Conservation (phyloP, 805 yeast species). For the Metschnikowia cubensis region DNA sequence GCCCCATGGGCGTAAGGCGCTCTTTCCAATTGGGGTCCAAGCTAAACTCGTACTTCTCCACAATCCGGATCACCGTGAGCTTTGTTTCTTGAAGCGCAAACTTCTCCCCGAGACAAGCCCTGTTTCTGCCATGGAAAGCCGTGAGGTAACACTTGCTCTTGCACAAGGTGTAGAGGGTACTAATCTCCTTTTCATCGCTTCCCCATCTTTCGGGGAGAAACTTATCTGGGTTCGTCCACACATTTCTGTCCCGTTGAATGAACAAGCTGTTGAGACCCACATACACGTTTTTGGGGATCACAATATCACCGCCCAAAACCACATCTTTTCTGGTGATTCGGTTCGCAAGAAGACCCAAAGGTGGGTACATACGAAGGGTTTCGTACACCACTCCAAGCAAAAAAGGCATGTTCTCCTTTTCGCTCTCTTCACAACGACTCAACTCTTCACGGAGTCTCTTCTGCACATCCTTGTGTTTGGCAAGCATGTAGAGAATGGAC, state of each 20-base stretch:
- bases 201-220: constrained; percentile 57
- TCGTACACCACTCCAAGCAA: constrained; percentile 41
- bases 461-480: constrained; percentile 39
- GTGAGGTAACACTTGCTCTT: constrained; percentile 46
- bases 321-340: constrained; percentile 39
- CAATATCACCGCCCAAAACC: constrained; percentile 38
- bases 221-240: constrained; percentile 43
- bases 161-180: constrained; percentile 36
- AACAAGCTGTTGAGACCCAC: constrained; percentile 55
- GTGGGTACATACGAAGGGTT: constrained; percentile 50
- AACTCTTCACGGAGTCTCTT: constrained; percentile 22
- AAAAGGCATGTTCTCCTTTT: constrained; percentile 16
- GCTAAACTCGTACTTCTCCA: constrained; percentile 32
- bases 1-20: constrained; percentile 55
- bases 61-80: constrained; percentile 33
- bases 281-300: constrained; percentile 47
- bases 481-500: constrained; percentile 44
- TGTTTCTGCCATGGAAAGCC: constrained; percentile 55
- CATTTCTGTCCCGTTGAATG: constrained; percentile 41
- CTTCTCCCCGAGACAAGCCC: constrained; percentile 61
- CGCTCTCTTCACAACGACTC: background rate
- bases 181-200: constrained; percentile 29
- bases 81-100: constrained; percentile 48
- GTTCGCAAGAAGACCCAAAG: constrained; percentile 54
- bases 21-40: constrained; percentile 46